A percentile compares a stretch with the other conserved stretches of the same genome.
These are phyloP conservation scores for Aspergillus alliaceus DNA, from an alignment of 2,329 filamentous ascomycete genomes.

Conservation along the genomic window DNA sequence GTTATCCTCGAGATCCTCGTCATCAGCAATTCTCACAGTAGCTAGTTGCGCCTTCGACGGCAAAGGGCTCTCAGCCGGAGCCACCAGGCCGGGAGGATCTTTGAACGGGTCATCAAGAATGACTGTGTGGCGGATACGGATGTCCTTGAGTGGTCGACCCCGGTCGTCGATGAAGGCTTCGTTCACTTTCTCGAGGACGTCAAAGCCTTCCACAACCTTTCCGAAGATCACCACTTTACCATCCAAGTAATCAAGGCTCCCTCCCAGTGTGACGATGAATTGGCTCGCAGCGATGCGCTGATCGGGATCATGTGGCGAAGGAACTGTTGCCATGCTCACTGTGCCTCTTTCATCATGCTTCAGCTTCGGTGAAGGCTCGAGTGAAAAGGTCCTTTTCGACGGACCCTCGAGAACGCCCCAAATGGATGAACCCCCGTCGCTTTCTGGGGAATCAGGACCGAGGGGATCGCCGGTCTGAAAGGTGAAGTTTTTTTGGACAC, in stretches of 20 bases:
- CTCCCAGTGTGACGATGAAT: slow-evolving; percentile 88
- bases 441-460: slow-evolving; percentile 77
- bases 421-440: slow-evolving; percentile 89
- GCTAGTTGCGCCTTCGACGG: slow-evolving; percentile 84
- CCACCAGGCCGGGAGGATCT: slow-evolving; percentile 73
- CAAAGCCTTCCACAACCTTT: slow-evolving; percentile 93
- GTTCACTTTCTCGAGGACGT: slow-evolving; percentile 91
- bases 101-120: slow-evolving; percentile 89
- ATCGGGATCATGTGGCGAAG: slow-evolving; percentile 73
- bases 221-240: slow-evolving; percentile 94
- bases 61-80: slow-evolving; percentile 75
- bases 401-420: slow-evolving; percentile 78
- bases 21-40: slow-evolving; percentile 87
- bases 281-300: slow-evolving; percentile 82
- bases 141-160: slow-evolving; percentile 87
- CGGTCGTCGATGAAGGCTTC: slow-evolving; percentile 81
- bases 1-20: slow-evolving; percentile 76
- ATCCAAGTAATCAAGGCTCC: slow-evolving; percentile 86
- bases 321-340: slow-evolving; percentile 95
- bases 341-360: slow-evolving; percentile 88
- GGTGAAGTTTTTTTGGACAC: slow-evolving; percentile 90
- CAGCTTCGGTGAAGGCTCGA: slow-evolving; percentile 81
- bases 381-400: slow-evolving; percentile 73
- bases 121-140: slow-evolving; percentile 89
- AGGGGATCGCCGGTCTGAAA: slow-evolving; percentile 96